Base-by-base conservation (phyloP, 2,329 filamentous ascomycete genomes). In the Ophiosphaerella herpotricha region DNA sequence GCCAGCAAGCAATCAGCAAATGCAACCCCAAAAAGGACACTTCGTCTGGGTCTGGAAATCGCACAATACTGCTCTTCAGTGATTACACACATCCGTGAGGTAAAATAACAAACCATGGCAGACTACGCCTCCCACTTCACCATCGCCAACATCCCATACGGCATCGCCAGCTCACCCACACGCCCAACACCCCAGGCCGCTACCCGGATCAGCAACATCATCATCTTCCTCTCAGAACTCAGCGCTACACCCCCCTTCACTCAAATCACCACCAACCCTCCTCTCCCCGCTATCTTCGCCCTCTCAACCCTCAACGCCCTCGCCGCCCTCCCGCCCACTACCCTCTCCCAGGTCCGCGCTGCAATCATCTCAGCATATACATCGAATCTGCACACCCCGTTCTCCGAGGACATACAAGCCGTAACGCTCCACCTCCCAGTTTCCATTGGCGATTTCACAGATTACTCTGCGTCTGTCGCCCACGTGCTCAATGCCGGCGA, bases 361-460 rank as follows among this genome's bases (percentile, higher is more conserved):
- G 67, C 67, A 16, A 70, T 82, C 16, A 77, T 75, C 60, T 26
- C 60, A 12, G 44, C 29, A 36, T 73, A 52, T 57, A 75, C 49
- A 33, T 62, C 16, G 47, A 75, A 12, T 6, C 32, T 45, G 3
- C 53, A 61, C 29, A 38, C 34, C 0, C 16, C 21, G 1, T 37
- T 7, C 8, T 52, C 63, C 4, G 66, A 74, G 24, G 43, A 66
- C 24, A 57, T 84, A 13, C 54, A 68, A 34, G 63, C 74, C 29
- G 77, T 80, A 14, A 68, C 68, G 4, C 67, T 84, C 56, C 80
- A 85, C 59, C 61, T 86, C 0, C 85, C 85, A 0, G 68, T 87
- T 33, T 65, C 73, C 3, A 78, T 84, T 14, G 75, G 76, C 4
- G 83, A 82, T 32, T 87, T 85, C 60, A 81, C 76, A 38, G 84